Evolutionary conservation across 805 yeast species (phyloP).

Genomic region (Yamadazyma laniorum): DNA sequence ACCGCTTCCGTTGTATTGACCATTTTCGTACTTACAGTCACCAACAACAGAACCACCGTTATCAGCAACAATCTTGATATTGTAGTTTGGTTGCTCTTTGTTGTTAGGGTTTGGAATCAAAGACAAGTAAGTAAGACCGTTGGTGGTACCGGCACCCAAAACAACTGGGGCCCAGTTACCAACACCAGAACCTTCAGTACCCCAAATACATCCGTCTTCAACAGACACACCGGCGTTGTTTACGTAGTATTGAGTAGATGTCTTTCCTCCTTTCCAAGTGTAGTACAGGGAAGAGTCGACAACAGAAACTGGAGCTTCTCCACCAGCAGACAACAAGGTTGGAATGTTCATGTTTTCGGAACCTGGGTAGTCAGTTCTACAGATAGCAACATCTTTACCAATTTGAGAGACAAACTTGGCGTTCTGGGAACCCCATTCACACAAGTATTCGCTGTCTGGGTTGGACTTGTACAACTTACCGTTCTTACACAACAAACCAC

Average conservation of each 20-base stretch:
- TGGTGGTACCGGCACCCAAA: constrained; percentile 86
- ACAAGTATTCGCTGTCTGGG: constrained; percentile 58
- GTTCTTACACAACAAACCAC: constrained; percentile 83
- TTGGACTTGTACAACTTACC: constrained; percentile 86
- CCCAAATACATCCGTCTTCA: constrained; percentile 96
- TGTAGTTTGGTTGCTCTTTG: constrained; percentile 54
- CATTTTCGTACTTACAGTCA: constrained; percentile 76
- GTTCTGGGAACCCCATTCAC: constrained; percentile 80
- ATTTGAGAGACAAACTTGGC: constrained; percentile 70
- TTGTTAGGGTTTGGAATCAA: constrained; percentile 96
- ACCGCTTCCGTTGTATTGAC: constrained; percentile 63
- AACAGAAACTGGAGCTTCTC: constrained; percentile 64
- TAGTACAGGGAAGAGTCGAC: constrained; percentile 78
- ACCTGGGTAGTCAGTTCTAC: constrained; percentile 99
- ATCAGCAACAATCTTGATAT: constrained; percentile 63
- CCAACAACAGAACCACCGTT: constrained; percentile 59
- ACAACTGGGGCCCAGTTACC: constrained; percentile 99
- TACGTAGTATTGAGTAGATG: constrained; percentile 96
- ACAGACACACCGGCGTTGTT: constrained; percentile 91
- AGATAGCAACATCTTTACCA: constrained; percentile 71
- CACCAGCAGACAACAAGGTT: constrained; percentile 73
- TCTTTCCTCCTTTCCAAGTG: constrained; percentile 74
- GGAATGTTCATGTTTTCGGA: constrained; percentile 98
- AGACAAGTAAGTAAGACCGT: constrained; percentile 72
- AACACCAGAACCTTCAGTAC: constrained; percentile 67